A percentile compares a stretch with the other conserved stretches of the same genome.
phyloP scores from a whole-genome alignment of 768 basidiomycete species.

The Xanthoconium purpureum region DNA sequence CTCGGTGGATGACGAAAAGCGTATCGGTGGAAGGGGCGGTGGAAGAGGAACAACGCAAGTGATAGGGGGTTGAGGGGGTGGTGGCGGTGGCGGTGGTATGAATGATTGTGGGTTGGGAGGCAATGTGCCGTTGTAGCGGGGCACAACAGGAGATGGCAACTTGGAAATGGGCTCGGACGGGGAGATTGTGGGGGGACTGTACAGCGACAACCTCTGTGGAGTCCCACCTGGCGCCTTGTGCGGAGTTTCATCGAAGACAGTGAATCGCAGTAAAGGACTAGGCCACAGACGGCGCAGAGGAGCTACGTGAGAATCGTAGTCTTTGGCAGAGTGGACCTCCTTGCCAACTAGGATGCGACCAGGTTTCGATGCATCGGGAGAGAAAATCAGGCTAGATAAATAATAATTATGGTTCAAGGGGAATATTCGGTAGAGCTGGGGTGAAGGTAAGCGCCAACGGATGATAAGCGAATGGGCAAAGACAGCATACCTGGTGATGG shows the following conservation, averaged over 20 bases:
- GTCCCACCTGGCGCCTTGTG: constrained; percentile 32
- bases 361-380: constrained; percentile 51
- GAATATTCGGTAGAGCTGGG: constrained; percentile 69
- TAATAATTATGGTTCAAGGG: constrained; percentile 57
- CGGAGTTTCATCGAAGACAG: constrained; percentile 50
- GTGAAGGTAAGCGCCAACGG: constrained; percentile 19
- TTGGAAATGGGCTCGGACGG: background rate
- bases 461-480: background rate
- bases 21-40: constrained; percentile 8
- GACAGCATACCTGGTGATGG: constrained; percentile 52
- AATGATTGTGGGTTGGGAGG: background rate
- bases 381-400: constrained; percentile 68
- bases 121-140: background rate
- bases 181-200: background rate
- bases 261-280: constrained; percentile 60
- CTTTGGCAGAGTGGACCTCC: constrained; percentile 55
- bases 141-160: background rate
- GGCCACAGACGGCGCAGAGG: constrained; percentile 54
- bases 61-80: constrained; percentile 23
- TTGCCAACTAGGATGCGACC: constrained; percentile 59
- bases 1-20: background rate
- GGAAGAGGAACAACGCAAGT: constrained; percentile 15
- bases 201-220: constrained; percentile 5
- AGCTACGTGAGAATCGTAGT: constrained; percentile 51
- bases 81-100: constrained; percentile 23